phyloP scores from a whole-genome alignment of 352 stramenopile genomes.

The Globisporangium megalacanthum region DNA sequence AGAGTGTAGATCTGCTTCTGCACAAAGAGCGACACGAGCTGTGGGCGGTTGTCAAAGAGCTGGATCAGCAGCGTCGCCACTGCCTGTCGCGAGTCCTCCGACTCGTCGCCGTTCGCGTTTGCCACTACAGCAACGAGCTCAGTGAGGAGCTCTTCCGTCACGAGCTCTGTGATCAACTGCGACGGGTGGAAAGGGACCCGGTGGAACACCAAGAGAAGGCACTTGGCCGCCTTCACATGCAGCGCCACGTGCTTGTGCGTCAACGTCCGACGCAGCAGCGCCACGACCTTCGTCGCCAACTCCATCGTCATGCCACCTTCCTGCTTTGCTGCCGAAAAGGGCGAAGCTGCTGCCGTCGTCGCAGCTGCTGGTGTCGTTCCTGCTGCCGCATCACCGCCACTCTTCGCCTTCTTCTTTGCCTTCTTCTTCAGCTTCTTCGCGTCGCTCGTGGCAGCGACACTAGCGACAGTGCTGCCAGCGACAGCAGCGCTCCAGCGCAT shows the following conservation, averaged over 20 bases:
- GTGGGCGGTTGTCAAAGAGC: slow-evolving; percentile 53
- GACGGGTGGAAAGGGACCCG: slow-evolving; percentile 26
- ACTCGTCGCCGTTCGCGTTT: slow-evolving; percentile 43
- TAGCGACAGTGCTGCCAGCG: background rate
- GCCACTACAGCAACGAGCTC: slow-evolving; percentile 52
- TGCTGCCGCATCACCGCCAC: slow-evolving; percentile 4
- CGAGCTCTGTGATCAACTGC: slow-evolving; percentile 30
- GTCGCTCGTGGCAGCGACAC: background rate
- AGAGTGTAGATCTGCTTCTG: slow-evolving; percentile 49
- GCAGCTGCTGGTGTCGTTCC: background rate
- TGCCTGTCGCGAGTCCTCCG: slow-evolving; percentile 60
- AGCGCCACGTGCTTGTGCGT: slow-evolving; percentile 51
- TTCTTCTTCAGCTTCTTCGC: background rate
- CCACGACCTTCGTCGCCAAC: slow-evolving; percentile 37
- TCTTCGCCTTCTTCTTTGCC: slow-evolving; percentile 7
- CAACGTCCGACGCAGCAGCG: slow-evolving; percentile 38
- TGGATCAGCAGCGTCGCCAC: slow-evolving; percentile 58
- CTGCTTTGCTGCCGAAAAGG: slow-evolving; percentile 6
- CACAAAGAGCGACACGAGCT: slow-evolving; percentile 54
- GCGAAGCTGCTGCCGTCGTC: slow-evolving; percentile 7
- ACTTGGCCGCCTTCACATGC: slow-evolving; percentile 67
- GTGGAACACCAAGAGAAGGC: slow-evolving; percentile 56
- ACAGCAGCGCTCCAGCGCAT: slow-evolving; percentile 40
- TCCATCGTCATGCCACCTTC: slow-evolving; percentile 30
- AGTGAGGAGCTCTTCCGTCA: slow-evolving; percentile 39